Evolutionary conservation across 331 rosid genomes (phyloP).

Genomic region (Prunus yedoensis): DNA sequence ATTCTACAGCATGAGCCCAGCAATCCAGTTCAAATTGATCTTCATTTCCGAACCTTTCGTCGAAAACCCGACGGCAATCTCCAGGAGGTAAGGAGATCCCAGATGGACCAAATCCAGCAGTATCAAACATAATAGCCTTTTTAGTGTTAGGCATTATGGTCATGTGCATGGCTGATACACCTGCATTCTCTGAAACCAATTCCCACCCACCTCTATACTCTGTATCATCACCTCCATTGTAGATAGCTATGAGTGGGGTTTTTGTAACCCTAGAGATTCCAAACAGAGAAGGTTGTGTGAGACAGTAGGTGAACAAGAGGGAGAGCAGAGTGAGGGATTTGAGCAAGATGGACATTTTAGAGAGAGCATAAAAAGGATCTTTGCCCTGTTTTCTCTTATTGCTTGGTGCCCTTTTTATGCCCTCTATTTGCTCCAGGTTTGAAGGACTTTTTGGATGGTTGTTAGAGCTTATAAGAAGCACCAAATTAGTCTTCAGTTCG

Average conservation of each 20-base stretch:
- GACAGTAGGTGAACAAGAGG: neutral
- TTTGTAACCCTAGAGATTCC: neutral
- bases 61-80: constrained; percentile 1
- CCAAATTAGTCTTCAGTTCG: constrained; percentile 10
- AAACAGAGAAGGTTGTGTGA: neutral
- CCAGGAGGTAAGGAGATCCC: constrained; percentile 11
- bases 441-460: constrained; percentile 14
- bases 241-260: neutral
- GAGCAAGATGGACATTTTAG: constrained; percentile 2
- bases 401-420: constrained; percentile 1
- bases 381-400: neutral
- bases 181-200: constrained; percentile 16
- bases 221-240: constrained; percentile 10
- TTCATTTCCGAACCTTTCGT: constrained; percentile 3
- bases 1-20: constrained; percentile 23
- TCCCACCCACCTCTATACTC: constrained; percentile 16
- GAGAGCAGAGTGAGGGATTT: constrained; percentile 14
- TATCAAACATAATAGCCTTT: constrained; percentile 9
- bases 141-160: constrained; percentile 4
- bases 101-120: constrained; percentile 19
- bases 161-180: constrained; percentile 20
- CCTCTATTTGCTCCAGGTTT: constrained; percentile 10
- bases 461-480: neutral
- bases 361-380: constrained; percentile 7
- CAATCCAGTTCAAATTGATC: constrained; percentile 10